Evolutionary conservation across 2,329 filamentous ascomycete genomes (phyloP).

Genomic region (Aureobasidium sp.): DNA sequence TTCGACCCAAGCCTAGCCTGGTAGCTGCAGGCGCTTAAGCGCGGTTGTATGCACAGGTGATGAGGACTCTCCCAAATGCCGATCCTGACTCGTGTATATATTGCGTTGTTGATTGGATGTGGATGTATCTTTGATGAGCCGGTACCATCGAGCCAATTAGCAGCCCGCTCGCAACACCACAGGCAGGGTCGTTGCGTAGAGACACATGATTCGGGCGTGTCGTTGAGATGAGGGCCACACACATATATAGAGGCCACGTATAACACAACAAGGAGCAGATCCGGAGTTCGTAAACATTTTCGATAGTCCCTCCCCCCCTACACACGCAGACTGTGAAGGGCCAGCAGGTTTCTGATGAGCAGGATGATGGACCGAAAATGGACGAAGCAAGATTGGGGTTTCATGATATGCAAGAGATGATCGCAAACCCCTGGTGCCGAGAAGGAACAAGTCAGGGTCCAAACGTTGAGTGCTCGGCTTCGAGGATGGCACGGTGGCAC

Average conservation of each 20-base stretch:
- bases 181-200: not conserved
- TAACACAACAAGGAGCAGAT: not conserved
- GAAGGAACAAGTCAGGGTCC: not conserved
- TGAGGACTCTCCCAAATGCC: not conserved
- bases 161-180: not conserved
- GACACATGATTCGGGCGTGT: not conserved
- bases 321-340: too few species aligned
- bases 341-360: not conserved
- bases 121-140: not conserved
- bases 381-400: not conserved
- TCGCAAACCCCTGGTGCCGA: not conserved
- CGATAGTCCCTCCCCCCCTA: not conserved
- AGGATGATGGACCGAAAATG: not conserved
- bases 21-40: not conserved
- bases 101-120: not conserved
- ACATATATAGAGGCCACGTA: not conserved
- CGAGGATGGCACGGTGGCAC: not conserved
- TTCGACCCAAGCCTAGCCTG: not conserved
- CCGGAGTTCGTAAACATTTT: not conserved
- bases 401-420: not conserved
- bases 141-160: not conserved
- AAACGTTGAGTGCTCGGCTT: not conserved
- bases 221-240: not conserved
- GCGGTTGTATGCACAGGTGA: conserved; percentile 1
- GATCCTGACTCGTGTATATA: conserved; percentile 3